Conservation (phyloP, 768 basidiomycete genomes). For the Podaxis pistillaris region DNA sequence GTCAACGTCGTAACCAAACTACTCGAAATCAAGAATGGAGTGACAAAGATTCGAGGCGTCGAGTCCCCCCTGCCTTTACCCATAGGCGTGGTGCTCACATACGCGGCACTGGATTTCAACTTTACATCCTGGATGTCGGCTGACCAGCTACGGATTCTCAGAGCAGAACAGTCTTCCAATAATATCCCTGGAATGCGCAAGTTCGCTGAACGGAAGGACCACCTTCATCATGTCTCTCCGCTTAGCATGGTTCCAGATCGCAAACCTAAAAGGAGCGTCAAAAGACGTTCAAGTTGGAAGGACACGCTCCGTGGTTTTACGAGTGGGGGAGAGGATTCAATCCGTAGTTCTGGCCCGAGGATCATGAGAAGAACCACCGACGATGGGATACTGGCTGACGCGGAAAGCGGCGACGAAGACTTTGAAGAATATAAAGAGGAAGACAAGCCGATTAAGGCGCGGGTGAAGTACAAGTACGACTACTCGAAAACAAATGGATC, state of each 20-base stretch:
- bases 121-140: conserved; percentile 97
- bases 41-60: conserved; percentile 31
- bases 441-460: conserved; percentile 72
- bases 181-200: conserved; percentile 73
- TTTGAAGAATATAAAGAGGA: conserved; percentile 53
- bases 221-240: conserved; percentile 86
- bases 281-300: conserved; percentile 58
- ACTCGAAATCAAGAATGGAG: conserved; percentile 57
- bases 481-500: conserved; percentile 19
- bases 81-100: conserved; percentile 81
- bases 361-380: conserved; percentile 16
- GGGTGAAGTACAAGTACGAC: conserved; percentile 63
- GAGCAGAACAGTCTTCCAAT: conserved; percentile 84
- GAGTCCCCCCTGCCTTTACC: conserved; percentile 59
- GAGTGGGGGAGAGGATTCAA: conserved; percentile 33
- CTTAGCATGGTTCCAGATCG: conserved; percentile 87
- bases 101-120: conserved; percentile 95
- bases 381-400: conserved; percentile 54
- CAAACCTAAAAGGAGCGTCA: conserved; percentile 47
- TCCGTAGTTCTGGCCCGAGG: background rate
- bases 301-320: conserved; percentile 52
- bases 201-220: conserved; percentile 79
- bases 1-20: conserved; percentile 84
- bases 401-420: conserved; percentile 54
- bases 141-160: conserved; percentile 77